These are phyloP conservation scores for Kwoniella sp. DNA, from an alignment of 768 basidiomycete species.

Conservation along the genomic window DNA sequence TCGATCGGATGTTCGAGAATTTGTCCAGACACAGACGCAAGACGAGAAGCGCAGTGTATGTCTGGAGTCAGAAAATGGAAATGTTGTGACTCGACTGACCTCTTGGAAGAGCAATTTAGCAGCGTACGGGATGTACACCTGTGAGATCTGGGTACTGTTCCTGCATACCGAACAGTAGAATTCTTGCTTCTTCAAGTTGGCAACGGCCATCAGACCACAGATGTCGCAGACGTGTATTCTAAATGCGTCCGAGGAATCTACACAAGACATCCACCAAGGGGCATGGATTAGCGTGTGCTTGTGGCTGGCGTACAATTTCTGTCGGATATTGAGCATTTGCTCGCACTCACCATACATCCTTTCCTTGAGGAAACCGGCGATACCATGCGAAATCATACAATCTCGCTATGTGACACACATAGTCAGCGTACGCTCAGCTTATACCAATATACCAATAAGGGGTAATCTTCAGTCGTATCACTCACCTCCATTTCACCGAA, in stretches of 20 bases:
- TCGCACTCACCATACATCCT: slow-evolving; percentile 62
- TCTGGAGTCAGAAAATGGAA: no score
- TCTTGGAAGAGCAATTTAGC: slow-evolving; percentile 95
- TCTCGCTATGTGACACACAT: slow-evolving; percentile 64
- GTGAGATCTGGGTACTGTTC: slow-evolving; percentile 92
- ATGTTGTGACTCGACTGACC: neutral
- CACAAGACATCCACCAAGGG: neutral
- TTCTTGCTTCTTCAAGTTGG: slow-evolving; percentile 98
- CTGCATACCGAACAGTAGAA: slow-evolving; percentile 98
- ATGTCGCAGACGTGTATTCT: slow-evolving; percentile 55
- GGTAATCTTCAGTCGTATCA: no score
- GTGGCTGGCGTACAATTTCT: no score
- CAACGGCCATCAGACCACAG: slow-evolving; percentile 94
- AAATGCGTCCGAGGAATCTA: slow-evolving; percentile 54
- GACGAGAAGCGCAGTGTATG: no score
- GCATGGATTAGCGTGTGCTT: no score
- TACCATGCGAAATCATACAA: slow-evolving; percentile 99
- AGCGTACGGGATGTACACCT: slow-evolving; percentile 70
- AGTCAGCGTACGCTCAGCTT: no score
- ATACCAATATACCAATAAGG: no score
- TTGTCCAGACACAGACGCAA: no score
- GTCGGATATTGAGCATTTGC: no score
- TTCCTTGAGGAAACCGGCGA: slow-evolving; percentile 96
- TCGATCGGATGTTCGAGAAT: no score
- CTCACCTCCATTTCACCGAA: slow-evolving; percentile 96